Percentiles rank a stretch among this genome's conserved stretches.
phyloP scores from a whole-genome alignment of 2,329 filamentous ascomycete species.

The Calonectria naviculata region DNA sequence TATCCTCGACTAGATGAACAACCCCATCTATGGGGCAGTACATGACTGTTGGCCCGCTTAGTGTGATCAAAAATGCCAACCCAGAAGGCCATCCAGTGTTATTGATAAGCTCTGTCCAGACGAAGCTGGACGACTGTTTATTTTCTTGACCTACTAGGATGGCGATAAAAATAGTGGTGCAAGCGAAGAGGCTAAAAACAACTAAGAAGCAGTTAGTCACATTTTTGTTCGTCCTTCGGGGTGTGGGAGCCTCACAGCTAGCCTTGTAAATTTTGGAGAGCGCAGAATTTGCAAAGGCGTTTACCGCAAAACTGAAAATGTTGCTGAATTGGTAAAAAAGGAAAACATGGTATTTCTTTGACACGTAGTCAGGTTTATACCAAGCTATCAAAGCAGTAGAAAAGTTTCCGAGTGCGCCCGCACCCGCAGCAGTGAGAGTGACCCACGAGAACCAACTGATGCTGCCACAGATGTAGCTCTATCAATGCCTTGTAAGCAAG shows the following conservation, averaged over 20 bases:
- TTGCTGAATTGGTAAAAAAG: constrained; percentile 3
- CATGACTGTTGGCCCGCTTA: constrained; percentile 4
- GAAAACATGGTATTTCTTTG: background rate
- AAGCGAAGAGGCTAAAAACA: background rate
- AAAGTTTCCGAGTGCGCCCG: background rate
- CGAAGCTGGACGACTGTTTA: background rate
- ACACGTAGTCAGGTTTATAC: background rate
- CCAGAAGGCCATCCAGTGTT: background rate
- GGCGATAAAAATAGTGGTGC: background rate
- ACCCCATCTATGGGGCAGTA: constrained; percentile 3
- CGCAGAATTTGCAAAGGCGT: background rate
- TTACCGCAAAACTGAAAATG: background rate
- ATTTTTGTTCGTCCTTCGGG: too few species aligned
- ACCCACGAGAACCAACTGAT: constrained; percentile 7
- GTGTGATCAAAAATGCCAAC: background rate
- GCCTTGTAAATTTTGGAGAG: background rate
- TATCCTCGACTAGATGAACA: background rate
- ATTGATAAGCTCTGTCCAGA: background rate
- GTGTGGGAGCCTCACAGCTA: background rate
- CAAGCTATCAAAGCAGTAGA: background rate
- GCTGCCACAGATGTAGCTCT: background rate
- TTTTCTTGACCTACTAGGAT: background rate
- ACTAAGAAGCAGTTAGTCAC: background rate
- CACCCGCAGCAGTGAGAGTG: background rate
- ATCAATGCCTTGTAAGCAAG: background rate